Conservation (phyloP, 148 eudicot species). For the Amaranthus hypochondriacus region DNA sequence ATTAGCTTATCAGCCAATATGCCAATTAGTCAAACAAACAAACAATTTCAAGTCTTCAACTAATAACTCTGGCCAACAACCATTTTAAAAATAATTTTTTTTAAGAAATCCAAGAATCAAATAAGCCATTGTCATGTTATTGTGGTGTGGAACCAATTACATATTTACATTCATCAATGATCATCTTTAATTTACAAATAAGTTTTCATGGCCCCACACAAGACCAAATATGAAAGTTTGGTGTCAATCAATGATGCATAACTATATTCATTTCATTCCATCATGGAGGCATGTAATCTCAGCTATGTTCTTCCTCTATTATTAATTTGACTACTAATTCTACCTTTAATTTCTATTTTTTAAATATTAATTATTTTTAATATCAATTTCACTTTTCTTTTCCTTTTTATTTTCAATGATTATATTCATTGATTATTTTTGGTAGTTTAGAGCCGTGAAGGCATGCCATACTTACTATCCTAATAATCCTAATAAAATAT, state of each 20-base stretch:
- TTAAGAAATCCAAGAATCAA: background rate
- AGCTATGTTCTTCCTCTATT: constrained; percentile 4
- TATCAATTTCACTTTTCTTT: too few species aligned
- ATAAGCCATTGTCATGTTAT: constrained; percentile 11
- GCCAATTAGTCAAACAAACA: too few species aligned
- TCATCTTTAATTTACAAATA: background rate
- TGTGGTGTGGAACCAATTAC: constrained; percentile 1
- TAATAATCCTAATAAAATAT: background rate
- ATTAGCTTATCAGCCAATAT: too few species aligned
- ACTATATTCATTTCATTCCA: constrained; percentile 5
- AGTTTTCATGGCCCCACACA: constrained; percentile 2
- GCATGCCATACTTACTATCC: background rate
- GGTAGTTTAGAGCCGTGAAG: background rate
- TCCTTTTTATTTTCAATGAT: too few species aligned
- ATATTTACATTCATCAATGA: background rate
- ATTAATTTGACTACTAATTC: background rate
- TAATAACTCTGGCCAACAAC: too few species aligned
- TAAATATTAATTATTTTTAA: too few species aligned
- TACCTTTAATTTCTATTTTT: background rate
- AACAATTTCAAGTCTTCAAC: too few species aligned
- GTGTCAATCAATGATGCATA: constrained; percentile 14
- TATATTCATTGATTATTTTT: background rate
- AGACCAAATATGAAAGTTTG: constrained; percentile 1
- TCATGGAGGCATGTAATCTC: constrained; percentile 28
- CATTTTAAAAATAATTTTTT: too few species aligned